These are phyloP conservation scores for Alternaria brassicicola DNA, from an alignment of 2,329 filamentous ascomycete species.

Conservation along the genomic window DNA sequence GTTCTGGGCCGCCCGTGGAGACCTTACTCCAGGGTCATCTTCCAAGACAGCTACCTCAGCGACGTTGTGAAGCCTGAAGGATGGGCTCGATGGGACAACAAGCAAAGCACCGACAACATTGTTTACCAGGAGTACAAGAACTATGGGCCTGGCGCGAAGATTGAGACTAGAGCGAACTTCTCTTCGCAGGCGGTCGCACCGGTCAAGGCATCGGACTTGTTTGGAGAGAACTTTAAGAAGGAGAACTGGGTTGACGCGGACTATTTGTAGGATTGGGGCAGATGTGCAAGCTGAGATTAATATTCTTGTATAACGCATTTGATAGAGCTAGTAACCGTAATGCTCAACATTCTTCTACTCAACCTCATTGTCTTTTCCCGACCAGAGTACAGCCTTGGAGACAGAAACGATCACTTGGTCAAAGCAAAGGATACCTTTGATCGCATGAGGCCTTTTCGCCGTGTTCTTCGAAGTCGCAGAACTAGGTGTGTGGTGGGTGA, in stretches of 20 bases:
- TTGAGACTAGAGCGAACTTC: constrained; percentile 8
- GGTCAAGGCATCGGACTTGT: constrained; percentile 13
- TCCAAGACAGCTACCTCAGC: constrained; percentile 57
- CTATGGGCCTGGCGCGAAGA: constrained; percentile 19
- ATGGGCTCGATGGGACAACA: constrained; percentile 52
- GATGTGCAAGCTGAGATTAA: neutral
- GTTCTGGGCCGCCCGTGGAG: constrained; percentile 60
- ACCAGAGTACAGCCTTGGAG: too few relatives aligned
- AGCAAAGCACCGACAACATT: constrained; percentile 22
- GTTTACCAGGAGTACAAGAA: constrained; percentile 28
- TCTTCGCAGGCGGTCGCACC: constrained; percentile 12
- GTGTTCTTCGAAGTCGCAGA: neutral
- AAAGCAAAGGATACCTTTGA: too few relatives aligned
- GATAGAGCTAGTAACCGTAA: neutral
- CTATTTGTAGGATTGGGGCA: neutral
- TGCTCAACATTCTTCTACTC: neutral
- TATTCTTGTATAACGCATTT: neutral
- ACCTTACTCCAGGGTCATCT: constrained; percentile 55
- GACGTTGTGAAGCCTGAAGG: constrained; percentile 63
- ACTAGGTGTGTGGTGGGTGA: neutral
- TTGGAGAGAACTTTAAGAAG: constrained; percentile 19
- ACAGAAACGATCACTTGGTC: too few relatives aligned
- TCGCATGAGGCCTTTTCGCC: neutral
- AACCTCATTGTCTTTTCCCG: neutral
- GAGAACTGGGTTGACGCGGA: constrained; percentile 26